phyloP scores from a whole-genome alignment of 805 yeast species.

The Candida jianshihensis region DNA sequence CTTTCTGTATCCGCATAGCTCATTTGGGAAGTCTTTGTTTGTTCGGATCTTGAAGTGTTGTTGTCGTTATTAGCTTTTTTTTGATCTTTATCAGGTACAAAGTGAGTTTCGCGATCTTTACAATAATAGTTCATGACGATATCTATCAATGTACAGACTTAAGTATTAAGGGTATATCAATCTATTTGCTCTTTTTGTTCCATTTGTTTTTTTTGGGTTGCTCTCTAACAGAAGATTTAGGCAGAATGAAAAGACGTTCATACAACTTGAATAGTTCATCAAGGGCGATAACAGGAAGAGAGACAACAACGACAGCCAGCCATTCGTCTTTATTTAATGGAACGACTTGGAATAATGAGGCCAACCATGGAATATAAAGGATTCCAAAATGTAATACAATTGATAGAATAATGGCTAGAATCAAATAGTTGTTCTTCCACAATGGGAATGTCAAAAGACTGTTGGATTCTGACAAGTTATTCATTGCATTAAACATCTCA shows the following conservation, averaged over 20 bases:
- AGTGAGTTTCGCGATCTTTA: too few species aligned
- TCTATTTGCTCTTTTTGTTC: not conserved
- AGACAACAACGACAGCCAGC: constrained; percentile 27
- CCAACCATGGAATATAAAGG: constrained; percentile 28
- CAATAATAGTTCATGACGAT: too few species aligned
- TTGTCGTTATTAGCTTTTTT: too few species aligned
- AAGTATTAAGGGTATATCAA: too few species aligned
- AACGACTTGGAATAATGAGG: constrained; percentile 26
- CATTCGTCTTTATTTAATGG: constrained; percentile 28
- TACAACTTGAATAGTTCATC: constrained; percentile 31
- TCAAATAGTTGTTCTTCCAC: constrained; percentile 31
- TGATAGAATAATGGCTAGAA: constrained; percentile 30
- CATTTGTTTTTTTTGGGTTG: not conserved
- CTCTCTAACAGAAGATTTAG: not conserved
- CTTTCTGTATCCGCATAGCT: not conserved
- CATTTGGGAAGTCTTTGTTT: not conserved
- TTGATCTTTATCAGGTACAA: too few species aligned
- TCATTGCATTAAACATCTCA: constrained; percentile 36
- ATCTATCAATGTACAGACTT: too few species aligned
- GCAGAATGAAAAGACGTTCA: constrained; percentile 22
- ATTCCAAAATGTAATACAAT: constrained; percentile 27
- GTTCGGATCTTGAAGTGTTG: too few species aligned
- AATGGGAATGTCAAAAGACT: constrained; percentile 30
- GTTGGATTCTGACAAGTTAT: constrained; percentile 32
- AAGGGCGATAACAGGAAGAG: constrained; percentile 29